These are phyloP conservation scores for Penicillium tannophilum DNA, from an alignment of 495 filamentous ascomycete species.

Conservation along the genomic window DNA sequence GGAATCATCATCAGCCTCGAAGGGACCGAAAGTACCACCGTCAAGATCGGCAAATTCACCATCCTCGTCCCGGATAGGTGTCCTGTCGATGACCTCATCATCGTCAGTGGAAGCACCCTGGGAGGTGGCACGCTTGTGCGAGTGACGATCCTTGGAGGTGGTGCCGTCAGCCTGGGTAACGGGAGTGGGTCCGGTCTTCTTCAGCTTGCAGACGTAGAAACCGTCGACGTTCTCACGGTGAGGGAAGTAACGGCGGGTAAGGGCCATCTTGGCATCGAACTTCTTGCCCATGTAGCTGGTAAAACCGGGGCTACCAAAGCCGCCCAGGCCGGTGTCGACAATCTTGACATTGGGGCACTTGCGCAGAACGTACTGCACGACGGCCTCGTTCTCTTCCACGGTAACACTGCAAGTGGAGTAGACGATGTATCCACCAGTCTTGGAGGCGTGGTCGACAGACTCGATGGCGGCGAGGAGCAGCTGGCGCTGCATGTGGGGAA, in stretches of 20 bases:
- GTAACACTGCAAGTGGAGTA: conserved; percentile 94
- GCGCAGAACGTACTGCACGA: conserved; percentile 88
- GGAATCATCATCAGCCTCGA: conserved; percentile 64
- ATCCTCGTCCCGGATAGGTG: conserved; percentile 49
- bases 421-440: conserved; percentile 91
- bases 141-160: conserved; percentile 20
- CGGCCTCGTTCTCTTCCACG: conserved; percentile 90
- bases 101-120: conserved; percentile 26
- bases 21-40: conserved; percentile 63
- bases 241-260: conserved; percentile 89
- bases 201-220: conserved; percentile 97
- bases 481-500: conserved; percentile 94
- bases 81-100: conserved; percentile 44
- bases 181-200: conserved; percentile 81
- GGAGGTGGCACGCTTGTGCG: conserved; percentile 18
- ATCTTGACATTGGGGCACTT: conserved; percentile 92
- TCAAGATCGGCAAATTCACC: conserved; percentile 30
- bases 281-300: conserved; percentile 83
- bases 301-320: conserved; percentile 93
- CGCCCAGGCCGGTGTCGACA: conserved; percentile 82
- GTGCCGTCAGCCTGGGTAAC: conserved; percentile 44
- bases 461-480: conserved; percentile 92
- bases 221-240: conserved; percentile 97
- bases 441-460: conserved; percentile 80
- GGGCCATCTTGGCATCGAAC: conserved; percentile 81